Base-by-base conservation (phyloP, 345 rosid genomes). In the Rhizophora mangle region DNA sequence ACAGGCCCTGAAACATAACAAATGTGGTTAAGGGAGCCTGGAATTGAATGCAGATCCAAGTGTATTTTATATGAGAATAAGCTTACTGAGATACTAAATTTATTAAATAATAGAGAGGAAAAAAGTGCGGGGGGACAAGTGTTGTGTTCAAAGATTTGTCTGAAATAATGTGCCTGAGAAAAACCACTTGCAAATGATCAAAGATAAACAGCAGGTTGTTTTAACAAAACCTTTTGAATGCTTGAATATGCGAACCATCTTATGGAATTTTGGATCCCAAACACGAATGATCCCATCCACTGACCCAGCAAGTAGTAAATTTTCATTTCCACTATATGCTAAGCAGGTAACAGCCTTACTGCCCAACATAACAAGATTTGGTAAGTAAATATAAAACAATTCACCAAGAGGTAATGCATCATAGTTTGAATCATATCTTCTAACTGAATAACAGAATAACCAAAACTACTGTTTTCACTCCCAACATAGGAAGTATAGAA, bases 301-400 rank as follows among this genome's bases (percentile, higher is more conserved):
- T 58, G 96, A 87, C 62, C 96, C 96, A 72, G 90, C 85, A 27
- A 94, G 81, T 80, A 91, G 80, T 39, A 84, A 66, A 79, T 85
- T 86, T 71, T 86, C 82, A 6, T 74, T 80, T 8, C 73, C 51
- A 69, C 91, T 80, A 60, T 88, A 86, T 22, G 89, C 85, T 78
- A 89, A 84, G 85, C 87, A 86, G 62, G 92, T 88, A 67, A 91
- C 87, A 62, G 84, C 83, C 74, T 88, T 84, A 70, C 97, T 91
- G 96, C 73, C 39, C 59, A 76, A 58, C 43, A 58, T 5, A 32
- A 34, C 30, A 56, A 36, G 60, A 21, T 47, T 37, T n/a, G 24
- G 55, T 49, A 6, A 72, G 70, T 63, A 32, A 16, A 70, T 21
- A 19, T 15, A 34, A 30, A 52, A 1, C 26, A 56, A 56, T 27